Conservation (phyloP, 2,329 filamentous ascomycete species). For the Clarireedia hainanense region DNA sequence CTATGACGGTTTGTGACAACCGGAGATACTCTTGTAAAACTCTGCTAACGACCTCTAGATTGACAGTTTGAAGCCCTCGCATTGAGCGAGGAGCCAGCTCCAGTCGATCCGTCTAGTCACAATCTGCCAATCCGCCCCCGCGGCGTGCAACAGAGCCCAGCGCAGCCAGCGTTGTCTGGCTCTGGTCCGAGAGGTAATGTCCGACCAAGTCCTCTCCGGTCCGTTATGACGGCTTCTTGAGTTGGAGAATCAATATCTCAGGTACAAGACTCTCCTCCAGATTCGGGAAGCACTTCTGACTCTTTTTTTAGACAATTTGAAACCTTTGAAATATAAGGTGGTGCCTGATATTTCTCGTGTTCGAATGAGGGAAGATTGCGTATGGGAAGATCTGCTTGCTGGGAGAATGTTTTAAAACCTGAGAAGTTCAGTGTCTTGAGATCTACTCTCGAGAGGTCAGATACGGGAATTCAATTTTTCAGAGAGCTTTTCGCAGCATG, state of each 20-base stretch:
- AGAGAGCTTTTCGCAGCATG: slow-evolving; percentile 1
- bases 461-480: slow-evolving; percentile 3
- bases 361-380: slow-evolving; percentile 8
- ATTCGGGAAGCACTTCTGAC: neutral
- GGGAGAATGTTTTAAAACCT: slow-evolving; percentile 1
- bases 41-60: slow-evolving; percentile 44
- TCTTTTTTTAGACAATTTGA: slow-evolving; percentile 1
- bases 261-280: neutral
- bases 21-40: neutral
- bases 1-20: slow-evolving; percentile 55
- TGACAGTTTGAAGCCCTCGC: slow-evolving; percentile 87
- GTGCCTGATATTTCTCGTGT: slow-evolving; percentile 9
- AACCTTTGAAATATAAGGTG: slow-evolving; percentile 7
- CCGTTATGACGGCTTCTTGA: slow-evolving; percentile 48
- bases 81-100: slow-evolving; percentile 75
- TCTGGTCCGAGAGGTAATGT: slow-evolving; percentile 28
- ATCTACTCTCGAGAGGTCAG: neutral
- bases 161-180: slow-evolving; percentile 30
- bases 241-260: slow-evolving; percentile 22
- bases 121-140: slow-evolving; percentile 36
- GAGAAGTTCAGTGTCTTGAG: slow-evolving; percentile 4
- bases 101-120: slow-evolving; percentile 42
- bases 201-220: slow-evolving; percentile 60
- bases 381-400: slow-evolving; percentile 9
- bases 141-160: slow-evolving; percentile 37